phyloP scores from a whole-genome alignment of 306 rosid species.

The Prosopis cineraria region DNA sequence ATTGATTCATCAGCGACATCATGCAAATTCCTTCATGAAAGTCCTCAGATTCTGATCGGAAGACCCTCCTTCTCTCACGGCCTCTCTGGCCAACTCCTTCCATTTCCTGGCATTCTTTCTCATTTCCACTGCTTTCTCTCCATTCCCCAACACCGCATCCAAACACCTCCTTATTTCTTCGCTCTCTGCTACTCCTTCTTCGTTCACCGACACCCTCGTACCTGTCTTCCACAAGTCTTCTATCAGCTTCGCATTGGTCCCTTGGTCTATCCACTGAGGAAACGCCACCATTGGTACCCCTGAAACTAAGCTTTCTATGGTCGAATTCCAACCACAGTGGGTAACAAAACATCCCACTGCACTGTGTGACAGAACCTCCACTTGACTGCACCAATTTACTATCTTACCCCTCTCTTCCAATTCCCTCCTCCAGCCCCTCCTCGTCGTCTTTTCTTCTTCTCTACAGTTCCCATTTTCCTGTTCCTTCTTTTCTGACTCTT shows the following conservation, averaged over 20 bases:
- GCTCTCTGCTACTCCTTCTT: slow-evolving; percentile 31
- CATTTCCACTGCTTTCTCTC: slow-evolving; percentile 20
- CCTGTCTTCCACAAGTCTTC: not conserved
- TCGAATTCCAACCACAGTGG: slow-evolving; percentile 1
- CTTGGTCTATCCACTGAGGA: not conserved
- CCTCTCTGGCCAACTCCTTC: slow-evolving; percentile 35
- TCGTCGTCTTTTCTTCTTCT: not conserved
- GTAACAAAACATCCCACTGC: slow-evolving; percentile 1
- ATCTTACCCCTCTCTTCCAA: slow-evolving; percentile 33
- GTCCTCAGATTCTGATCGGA: slow-evolving; percentile 30
- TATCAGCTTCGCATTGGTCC: not conserved
- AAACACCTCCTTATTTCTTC: slow-evolving; percentile 48
- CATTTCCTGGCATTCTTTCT: slow-evolving; percentile 33
- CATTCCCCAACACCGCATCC: slow-evolving; percentile 39
- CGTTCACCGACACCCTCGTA: slow-evolving; percentile 22
- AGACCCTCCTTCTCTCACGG: slow-evolving; percentile 33
- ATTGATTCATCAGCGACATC: not conserved
- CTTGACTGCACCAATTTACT: slow-evolving; percentile 44
- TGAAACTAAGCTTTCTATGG: not conserved
- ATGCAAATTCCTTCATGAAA: slow-evolving; percentile 2
- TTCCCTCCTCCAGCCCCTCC: not conserved
- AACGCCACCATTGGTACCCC: not conserved
- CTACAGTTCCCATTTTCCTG: not conserved
- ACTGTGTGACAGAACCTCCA: slow-evolving; percentile 34
- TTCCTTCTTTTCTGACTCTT: too few species aligned